Percentiles rank a stretch among this genome's conserved stretches.
Conservation (phyloP, 2,329 filamentous ascomycete genomes). For the Epichloe glyceriae region DNA sequence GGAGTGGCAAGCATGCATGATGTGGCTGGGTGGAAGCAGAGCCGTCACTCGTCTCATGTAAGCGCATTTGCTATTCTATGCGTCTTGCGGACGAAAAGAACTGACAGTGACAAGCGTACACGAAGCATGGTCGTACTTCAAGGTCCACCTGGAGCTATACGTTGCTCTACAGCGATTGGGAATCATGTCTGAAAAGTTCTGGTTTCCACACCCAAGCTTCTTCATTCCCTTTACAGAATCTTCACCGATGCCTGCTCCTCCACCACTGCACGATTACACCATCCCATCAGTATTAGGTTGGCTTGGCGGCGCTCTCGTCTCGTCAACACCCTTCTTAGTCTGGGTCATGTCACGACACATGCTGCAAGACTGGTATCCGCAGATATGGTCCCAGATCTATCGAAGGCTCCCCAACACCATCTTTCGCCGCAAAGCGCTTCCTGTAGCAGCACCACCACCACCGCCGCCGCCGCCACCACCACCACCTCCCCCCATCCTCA, state of each 20-base stretch:
- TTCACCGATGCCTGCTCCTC: conserved; percentile 37
- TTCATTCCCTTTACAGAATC: conserved; percentile 41
- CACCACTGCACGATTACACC: conserved; percentile 26
- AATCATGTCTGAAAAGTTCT: conserved; percentile 26
- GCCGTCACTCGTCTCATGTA: conserved; percentile 15
- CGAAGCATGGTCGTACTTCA: conserved; percentile 28
- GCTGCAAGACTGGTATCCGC: conserved; percentile 21
- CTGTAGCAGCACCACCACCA: conserved; percentile 10
- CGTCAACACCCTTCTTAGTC: conserved; percentile 32
- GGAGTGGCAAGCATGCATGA: conserved; percentile 13
- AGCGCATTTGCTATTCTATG: conserved; percentile 2
- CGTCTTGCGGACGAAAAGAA: not conserved
- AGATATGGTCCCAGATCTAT: conserved; percentile 27
- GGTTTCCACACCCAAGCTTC: conserved; percentile 33
- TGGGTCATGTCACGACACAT: conserved; percentile 31
- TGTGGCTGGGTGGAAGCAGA: conserved; percentile 15
- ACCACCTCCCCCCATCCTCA: conserved; percentile 1
- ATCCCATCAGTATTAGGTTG: conserved; percentile 28
- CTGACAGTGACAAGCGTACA: conserved; percentile 15
- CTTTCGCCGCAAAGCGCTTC: conserved; percentile 14
- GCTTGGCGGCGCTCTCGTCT: conserved; percentile 28
- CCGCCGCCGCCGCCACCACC: conserved; percentile 11
- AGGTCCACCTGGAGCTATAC: conserved; percentile 38
- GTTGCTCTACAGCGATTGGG: conserved; percentile 39
- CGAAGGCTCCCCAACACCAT: conserved; percentile 26